These are phyloP conservation scores for Colletotrichum musicola DNA, from an alignment of 2,329 filamentous ascomycete genomes.

Conservation along the genomic window DNA sequence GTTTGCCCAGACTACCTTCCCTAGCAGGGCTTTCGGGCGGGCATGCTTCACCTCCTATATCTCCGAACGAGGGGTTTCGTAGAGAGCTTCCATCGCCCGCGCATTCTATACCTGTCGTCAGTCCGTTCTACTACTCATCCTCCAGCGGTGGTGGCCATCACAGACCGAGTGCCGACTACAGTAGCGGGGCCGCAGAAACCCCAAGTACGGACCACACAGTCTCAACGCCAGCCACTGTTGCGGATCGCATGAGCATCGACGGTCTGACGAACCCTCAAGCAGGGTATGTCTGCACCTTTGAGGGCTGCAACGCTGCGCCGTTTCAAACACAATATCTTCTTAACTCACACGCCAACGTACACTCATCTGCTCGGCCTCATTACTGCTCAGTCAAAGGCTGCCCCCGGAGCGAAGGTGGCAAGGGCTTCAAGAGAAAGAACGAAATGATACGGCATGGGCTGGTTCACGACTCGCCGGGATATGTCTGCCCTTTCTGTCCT, in stretches of 20 bases:
- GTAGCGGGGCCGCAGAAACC: constrained; percentile 59
- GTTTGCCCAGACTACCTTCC: constrained; percentile 48
- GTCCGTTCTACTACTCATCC: constrained; percentile 53
- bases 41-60: constrained; percentile 60
- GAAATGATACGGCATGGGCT: constrained; percentile 84
- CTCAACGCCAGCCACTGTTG: constrained; percentile 58
- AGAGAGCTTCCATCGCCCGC: constrained; percentile 61
- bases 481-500: constrained; percentile 95
- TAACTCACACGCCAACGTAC: constrained; percentile 83
- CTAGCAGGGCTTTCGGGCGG: constrained; percentile 40
- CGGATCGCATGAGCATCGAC: constrained; percentile 70
- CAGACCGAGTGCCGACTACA: constrained; percentile 57
- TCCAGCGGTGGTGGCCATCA: constrained; percentile 48
- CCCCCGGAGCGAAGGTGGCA: constrained; percentile 72
- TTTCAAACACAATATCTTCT: constrained; percentile 84
- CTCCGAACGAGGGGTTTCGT: constrained; percentile 61
- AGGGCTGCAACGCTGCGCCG: constrained; percentile 76
- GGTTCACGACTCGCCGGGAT: constrained; percentile 94
- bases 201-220: constrained; percentile 59
- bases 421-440: constrained; percentile 79
- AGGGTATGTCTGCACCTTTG: constrained; percentile 68
- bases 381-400: constrained; percentile 75
- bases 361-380: constrained; percentile 74
- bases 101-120: constrained; percentile 54
- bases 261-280: constrained; percentile 67